Conservation (phyloP, 169 alveolate species). For the Plasmodium vivax region DNA sequence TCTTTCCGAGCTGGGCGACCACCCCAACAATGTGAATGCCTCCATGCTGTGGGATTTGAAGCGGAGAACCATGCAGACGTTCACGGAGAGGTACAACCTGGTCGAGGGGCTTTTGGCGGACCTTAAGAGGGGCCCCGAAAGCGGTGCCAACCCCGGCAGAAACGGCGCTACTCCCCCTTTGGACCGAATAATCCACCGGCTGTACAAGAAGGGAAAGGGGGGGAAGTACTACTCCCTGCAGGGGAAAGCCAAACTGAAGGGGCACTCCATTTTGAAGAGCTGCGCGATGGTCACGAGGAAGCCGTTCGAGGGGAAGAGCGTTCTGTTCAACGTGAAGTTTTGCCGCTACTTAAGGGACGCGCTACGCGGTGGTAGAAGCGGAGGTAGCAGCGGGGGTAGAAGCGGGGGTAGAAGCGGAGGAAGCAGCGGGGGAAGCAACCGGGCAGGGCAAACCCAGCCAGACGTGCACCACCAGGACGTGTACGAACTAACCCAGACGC, state of each 20-base stretch:
- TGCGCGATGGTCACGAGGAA: constrained; percentile 3
- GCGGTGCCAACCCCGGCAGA: no score
- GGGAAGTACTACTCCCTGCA: neutral
- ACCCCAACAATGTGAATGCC: constrained; percentile 87
- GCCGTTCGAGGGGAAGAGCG: neutral
- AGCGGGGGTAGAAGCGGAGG: no score
- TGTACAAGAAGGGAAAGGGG: constrained; percentile 28
- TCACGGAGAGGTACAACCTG: constrained; percentile 36
- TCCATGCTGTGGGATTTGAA: constrained; percentile 83
- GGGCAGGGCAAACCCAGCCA: neutral
- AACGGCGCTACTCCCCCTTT: no score
- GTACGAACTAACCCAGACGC: neutral
- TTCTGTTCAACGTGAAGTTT: neutral
- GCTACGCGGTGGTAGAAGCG: neutral
- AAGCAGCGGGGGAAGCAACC: neutral
- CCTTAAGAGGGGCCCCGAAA: no score
- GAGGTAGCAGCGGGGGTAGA: neutral
- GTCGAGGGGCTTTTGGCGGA: constrained; percentile 6
- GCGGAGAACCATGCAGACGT: constrained; percentile 47
- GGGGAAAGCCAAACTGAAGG: neutral
- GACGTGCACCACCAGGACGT: neutral
- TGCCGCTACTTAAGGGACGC: constrained; percentile 20
- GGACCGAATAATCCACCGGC: constrained; percentile 5
- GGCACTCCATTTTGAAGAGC: neutral
- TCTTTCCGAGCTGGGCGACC: constrained; percentile 89